Conservation (phyloP, 1,284 basidiomycete genomes). For the Ceratobasidium sp. region DNA sequence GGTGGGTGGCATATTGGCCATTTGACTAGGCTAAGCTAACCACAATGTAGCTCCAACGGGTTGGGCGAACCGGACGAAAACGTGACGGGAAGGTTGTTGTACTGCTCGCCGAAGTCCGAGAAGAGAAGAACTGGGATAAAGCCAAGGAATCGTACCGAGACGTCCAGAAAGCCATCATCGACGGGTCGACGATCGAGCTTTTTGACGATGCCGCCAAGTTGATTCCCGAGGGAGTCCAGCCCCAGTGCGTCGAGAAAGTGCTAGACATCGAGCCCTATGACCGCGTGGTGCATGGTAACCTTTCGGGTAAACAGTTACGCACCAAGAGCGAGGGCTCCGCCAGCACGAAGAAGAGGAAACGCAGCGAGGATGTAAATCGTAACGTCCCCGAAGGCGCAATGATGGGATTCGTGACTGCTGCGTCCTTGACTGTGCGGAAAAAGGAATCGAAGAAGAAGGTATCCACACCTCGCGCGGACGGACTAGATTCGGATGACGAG, state of each 20-base stretch:
- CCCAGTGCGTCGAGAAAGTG: slow-evolving; percentile 76
- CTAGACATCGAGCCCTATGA: slow-evolving; percentile 81
- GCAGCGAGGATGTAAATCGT: slow-evolving; percentile 67
- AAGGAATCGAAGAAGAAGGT: slow-evolving; percentile 44
- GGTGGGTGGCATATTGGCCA: slow-evolving; percentile 60
- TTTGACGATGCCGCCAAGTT: slow-evolving; percentile 91
- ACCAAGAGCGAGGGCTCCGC: slow-evolving; percentile 48
- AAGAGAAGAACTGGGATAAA: slow-evolving; percentile 90
- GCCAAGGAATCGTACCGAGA: slow-evolving; percentile 88
- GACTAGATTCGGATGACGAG: slow-evolving; percentile 42
- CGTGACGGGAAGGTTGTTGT: slow-evolving; percentile 90
- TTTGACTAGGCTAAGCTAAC: slow-evolving; percentile 25
- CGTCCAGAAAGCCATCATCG: slow-evolving; percentile 87
- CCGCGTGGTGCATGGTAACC: slow-evolving; percentile 56
- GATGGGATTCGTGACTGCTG: slow-evolving; percentile 68
- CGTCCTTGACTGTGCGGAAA: slow-evolving; percentile 58
- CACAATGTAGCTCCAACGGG: slow-evolving; percentile 80
- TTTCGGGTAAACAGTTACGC: slow-evolving; percentile 53
- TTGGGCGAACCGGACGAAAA: slow-evolving; percentile 95
- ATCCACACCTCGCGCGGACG: slow-evolving; percentile 39
- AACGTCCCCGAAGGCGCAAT: slow-evolving; percentile 71
- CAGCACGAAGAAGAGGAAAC: slow-evolving; percentile 66
- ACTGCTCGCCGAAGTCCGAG: slow-evolving; percentile 88
- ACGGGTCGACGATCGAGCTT: slow-evolving; percentile 85
- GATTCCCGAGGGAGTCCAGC: slow-evolving; percentile 78